Conservation (phyloP, 768 basidiomycete genomes). For the Tylopilus rubrobrunneus region DNA sequence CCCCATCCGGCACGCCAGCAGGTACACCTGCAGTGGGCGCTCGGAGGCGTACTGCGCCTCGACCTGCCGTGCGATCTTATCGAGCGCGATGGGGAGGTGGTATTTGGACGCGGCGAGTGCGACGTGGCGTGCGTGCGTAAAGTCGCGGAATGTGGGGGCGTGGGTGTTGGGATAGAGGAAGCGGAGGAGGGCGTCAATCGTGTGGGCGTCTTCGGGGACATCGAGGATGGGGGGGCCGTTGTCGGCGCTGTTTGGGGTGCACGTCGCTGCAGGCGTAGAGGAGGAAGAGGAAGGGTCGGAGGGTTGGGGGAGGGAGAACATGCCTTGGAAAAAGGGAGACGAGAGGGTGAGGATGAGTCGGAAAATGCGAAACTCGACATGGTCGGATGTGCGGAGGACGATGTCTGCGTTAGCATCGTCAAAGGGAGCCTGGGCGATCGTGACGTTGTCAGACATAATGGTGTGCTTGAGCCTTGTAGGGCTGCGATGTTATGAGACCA, state of each 20-base stretch:
- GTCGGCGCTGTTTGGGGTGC: not conserved
- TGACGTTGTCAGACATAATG: slow-evolving; percentile 1
- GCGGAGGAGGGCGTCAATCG: slow-evolving; percentile 7
- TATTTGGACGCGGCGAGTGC: slow-evolving; percentile 6
- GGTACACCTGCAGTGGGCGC: not conserved
- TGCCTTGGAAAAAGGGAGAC: slow-evolving; percentile 1
- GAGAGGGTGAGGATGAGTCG: slow-evolving; percentile 3
- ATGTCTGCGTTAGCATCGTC: slow-evolving; percentile 2
- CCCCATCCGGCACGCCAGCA: slow-evolving; percentile 2
- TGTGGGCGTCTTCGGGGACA: not conserved
- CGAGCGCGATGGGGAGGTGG: not conserved
- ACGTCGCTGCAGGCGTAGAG: no score
- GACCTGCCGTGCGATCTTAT: not conserved
- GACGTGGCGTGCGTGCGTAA: not conserved
- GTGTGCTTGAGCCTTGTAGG: no score
- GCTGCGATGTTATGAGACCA: no score
- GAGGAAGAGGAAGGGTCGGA: not conserved
- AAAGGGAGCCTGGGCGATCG: not conserved
- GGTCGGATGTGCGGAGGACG: slow-evolving; percentile 3
- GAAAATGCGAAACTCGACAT: slow-evolving; percentile 1
- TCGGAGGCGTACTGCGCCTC: not conserved
- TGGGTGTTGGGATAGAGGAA: slow-evolving; percentile 4
- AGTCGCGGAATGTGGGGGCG: not conserved
- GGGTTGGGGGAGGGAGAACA: slow-evolving; percentile 6
- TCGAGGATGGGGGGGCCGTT: not conserved